These are phyloP conservation scores for Capniomyces stellatus DNA, from an alignment of 371 early-diverging fungal species.

Conservation along the genomic window DNA sequence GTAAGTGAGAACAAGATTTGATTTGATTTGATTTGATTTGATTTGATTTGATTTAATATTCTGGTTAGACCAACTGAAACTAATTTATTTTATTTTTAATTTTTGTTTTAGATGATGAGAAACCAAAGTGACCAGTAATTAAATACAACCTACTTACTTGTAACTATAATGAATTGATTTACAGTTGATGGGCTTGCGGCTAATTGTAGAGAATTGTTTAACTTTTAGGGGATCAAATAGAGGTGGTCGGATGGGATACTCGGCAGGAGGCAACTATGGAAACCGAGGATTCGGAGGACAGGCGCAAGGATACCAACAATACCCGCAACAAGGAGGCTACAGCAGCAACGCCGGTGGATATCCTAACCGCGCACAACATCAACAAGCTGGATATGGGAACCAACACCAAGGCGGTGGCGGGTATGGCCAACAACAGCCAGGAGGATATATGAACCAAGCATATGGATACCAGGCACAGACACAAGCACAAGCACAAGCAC, in stretches of 20 bases:
- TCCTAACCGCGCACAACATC: neutral
- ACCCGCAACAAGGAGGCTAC: neutral
- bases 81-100: too few relatives aligned
- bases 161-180: too few relatives aligned
- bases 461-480: neutral
- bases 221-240: neutral
- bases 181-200: too few relatives aligned
- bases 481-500: neutral
- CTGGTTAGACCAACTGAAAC: too few relatives aligned
- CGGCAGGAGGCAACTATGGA: neutral
- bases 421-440: neutral
- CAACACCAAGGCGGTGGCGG: neutral
- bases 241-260: neutral
- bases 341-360: neutral
- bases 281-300: neutral
- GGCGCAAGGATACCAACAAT: neutral
- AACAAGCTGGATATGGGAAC: conserved; percentile 4
- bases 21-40: too few relatives aligned
- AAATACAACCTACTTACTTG: too few relatives aligned
- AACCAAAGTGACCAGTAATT: too few relatives aligned
- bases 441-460: neutral
- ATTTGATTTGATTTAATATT: too few relatives aligned
- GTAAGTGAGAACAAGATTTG: too few relatives aligned
- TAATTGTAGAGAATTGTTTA: too few relatives aligned
- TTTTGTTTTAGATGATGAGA: too few relatives aligned